Evolutionary conservation across 257 asterid genomes (phyloP).

Genomic region (Oldenlandia corymbosa): DNA sequence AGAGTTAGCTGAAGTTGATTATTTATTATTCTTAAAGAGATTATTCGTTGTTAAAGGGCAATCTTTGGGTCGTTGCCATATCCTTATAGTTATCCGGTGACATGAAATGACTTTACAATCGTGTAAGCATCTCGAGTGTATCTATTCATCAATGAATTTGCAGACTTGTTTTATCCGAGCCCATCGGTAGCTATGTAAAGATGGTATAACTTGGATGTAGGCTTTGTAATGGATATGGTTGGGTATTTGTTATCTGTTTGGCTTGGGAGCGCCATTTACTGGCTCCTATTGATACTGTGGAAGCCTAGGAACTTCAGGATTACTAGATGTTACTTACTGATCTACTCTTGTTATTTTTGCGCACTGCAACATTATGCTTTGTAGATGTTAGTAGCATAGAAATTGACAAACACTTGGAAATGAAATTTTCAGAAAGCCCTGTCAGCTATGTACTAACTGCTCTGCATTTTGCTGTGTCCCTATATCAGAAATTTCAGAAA

Average conservation of each 20-base stretch:
- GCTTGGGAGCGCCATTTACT: background rate
- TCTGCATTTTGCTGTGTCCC: no score
- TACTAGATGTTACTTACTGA: background rate
- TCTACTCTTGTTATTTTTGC: background rate
- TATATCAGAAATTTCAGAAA: background rate
- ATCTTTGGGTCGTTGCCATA: background rate
- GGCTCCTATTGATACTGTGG: background rate
- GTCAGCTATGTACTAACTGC: background rate
- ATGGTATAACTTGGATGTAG: background rate
- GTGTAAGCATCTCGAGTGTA: background rate
- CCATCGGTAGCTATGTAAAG: background rate
- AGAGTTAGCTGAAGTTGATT: background rate
- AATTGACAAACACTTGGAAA: background rate
- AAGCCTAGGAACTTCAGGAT: background rate
- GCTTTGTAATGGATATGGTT: background rate
- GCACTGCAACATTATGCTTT: background rate
- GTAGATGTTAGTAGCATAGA: background rate
- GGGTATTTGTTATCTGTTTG: background rate
- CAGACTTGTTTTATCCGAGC: background rate
- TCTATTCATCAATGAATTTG: no score
- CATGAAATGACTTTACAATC: background rate
- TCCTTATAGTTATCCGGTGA: background rate
- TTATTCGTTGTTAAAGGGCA: no score
- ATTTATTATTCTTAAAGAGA: no score
- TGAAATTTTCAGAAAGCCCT: background rate